Evolutionary conservation across 179 eudicot genomes (phyloP).

Genomic region (Gypsophila paniculata): DNA sequence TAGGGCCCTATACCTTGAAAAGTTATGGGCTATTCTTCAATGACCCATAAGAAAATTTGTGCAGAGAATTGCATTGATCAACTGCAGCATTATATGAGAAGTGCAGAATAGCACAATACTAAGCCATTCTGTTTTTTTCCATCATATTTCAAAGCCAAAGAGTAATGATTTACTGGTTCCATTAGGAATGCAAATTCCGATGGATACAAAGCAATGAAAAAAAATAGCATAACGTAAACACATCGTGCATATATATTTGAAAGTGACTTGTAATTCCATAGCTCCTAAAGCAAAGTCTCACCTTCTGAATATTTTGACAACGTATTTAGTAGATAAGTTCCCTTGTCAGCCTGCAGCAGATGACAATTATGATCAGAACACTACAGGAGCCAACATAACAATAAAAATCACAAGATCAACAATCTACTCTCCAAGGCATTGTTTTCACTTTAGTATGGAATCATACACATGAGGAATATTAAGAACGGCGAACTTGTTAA

Average conservation of each 20-base stretch:
- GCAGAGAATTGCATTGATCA: background rate
- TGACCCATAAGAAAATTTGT: background rate
- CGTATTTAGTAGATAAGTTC: slow-evolving; percentile 40
- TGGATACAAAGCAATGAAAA: background rate
- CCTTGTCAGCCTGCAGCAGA: slow-evolving; percentile 41
- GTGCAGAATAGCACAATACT: background rate
- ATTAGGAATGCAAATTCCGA: background rate
- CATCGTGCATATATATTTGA: background rate
- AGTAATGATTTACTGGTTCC: background rate
- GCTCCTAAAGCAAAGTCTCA: slow-evolving; percentile 9
- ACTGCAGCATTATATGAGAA: background rate
- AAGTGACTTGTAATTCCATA: slow-evolving; percentile 1
- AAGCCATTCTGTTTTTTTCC: background rate
- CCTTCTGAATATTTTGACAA: slow-evolving; percentile 45
- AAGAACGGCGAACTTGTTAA: background rate
- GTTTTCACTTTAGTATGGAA: background rate
- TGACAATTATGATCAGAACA: slow-evolving; percentile 18
- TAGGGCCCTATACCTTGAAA: background rate
- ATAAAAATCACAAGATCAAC: background rate
- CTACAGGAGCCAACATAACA: background rate
- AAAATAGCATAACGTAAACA: slow-evolving; percentile 1
- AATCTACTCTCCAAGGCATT: background rate
- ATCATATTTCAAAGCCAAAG: background rate
- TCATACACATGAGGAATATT: background rate
- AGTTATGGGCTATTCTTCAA: background rate